phyloP scores from a whole-genome alignment of 2,329 filamentous ascomycete genomes.

The Dactylellina sp. region DNA sequence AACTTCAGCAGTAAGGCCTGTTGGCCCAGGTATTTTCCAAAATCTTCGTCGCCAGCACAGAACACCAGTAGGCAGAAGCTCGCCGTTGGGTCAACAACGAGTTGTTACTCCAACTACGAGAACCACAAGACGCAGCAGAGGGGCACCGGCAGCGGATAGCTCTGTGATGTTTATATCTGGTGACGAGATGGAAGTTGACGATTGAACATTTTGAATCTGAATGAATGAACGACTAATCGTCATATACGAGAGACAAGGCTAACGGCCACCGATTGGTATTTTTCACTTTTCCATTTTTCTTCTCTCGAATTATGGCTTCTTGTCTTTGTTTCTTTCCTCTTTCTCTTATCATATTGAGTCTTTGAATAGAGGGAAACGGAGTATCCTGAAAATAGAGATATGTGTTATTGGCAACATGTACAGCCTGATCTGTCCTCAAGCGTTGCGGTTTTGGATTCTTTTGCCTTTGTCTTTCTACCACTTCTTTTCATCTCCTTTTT shows the following conservation, averaged over 20 bases:
- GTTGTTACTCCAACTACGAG: slow-evolving; percentile 27
- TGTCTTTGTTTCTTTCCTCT: neutral
- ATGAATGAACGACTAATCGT: neutral
- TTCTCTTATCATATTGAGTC: neutral
- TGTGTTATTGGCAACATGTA: neutral
- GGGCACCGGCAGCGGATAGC: slow-evolving; percentile 30
- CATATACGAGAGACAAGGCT: too few species aligned
- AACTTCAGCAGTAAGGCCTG: slow-evolving; percentile 11
- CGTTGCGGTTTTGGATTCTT: slow-evolving; percentile 10
- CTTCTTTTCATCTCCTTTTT: neutral
- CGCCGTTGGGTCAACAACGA: slow-evolving; percentile 25
- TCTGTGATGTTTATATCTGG: slow-evolving; percentile 53
- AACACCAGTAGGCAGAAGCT: slow-evolving; percentile 27
- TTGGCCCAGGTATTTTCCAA: slow-evolving; percentile 11
- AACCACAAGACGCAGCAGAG: slow-evolving; percentile 22
- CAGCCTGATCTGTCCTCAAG: neutral
- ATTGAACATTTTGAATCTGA: too few species aligned
- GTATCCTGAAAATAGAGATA: neutral
- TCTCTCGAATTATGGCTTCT: neutral
- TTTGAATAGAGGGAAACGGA: neutral
- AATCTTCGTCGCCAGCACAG: slow-evolving; percentile 23
- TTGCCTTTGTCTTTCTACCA: slow-evolving; percentile 1
- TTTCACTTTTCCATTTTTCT: neutral
- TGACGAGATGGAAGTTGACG: slow-evolving; percentile 54
- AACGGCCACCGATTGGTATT: too few species aligned